Conservation (phyloP, 2,329 filamentous ascomycete genomes). For the Coleophoma eucalyptorum region DNA sequence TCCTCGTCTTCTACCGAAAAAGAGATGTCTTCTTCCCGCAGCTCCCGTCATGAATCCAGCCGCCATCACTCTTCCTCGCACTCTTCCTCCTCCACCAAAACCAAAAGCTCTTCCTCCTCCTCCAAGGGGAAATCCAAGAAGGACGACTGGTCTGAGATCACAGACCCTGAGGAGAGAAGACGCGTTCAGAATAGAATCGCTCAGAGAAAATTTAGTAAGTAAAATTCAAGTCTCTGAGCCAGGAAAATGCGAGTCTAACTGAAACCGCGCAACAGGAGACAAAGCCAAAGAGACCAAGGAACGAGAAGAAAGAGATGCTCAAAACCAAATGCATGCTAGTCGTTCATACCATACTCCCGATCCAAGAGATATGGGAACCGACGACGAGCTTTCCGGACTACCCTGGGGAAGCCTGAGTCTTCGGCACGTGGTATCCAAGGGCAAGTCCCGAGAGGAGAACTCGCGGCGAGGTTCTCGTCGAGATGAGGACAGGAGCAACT, state of each 20-base stretch:
- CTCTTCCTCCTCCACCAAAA: conserved; percentile 15
- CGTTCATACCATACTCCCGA: conserved; percentile 61
- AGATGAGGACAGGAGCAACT: conserved; percentile 17
- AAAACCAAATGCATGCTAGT: conserved; percentile 60
- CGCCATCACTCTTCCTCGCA: conserved; percentile 17
- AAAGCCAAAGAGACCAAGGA: conserved; percentile 67
- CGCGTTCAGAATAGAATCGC: conserved; percentile 75
- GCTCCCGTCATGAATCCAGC: conserved; percentile 8
- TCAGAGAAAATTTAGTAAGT: conserved; percentile 72
- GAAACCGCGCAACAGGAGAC: conserved; percentile 48
- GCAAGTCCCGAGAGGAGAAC: conserved; percentile 38
- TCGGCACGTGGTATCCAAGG: conserved; percentile 41
- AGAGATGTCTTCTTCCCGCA: conserved; percentile 25
- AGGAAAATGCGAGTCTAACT: not conserved
- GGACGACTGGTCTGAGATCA: conserved; percentile 67
- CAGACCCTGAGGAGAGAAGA: conserved; percentile 66
- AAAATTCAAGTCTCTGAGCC: not conserved
- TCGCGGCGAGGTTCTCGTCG: conserved; percentile 32
- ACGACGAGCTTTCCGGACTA: conserved; percentile 57
- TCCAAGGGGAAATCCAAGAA: conserved; percentile 37
- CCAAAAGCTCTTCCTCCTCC: conserved; percentile 15
- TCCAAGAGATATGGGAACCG: conserved; percentile 48
- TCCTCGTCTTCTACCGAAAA: conserved; percentile 16
- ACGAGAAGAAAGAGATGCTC: conserved; percentile 56
- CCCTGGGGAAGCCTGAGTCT: conserved; percentile 71